Base-by-base conservation (phyloP, 208 protist genomes). In the Acanthamoeba polyphaga region DNA sequence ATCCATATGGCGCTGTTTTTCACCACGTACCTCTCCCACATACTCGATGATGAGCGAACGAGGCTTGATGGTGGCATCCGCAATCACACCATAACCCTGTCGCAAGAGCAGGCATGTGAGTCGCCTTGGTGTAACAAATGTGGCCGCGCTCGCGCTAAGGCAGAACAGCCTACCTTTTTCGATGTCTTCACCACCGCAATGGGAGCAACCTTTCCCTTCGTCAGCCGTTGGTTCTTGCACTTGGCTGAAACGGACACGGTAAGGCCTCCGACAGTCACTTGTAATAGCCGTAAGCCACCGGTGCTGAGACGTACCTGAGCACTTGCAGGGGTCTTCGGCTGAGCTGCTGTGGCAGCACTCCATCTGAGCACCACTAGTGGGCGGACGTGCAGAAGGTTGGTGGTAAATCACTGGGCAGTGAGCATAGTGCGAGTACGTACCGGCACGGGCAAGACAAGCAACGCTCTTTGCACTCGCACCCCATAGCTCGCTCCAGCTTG, bases 141-240 rank as follows among this genome's bases (percentile, higher is more conserved):
- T 62, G 55, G 55, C 12, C 9, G 46, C 46, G 46, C 46, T 51
- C 10, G 49, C 15, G 49, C 49, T 17, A 51, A 51, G 49, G 49
- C 49, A 51, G 49, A 51, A 62, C 17, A 49, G 22, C 55, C 24
- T 15, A 68, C 62, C 62, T 68, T 68, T 27, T 68, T 68, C 22
- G 9, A 24, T 24, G 68, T 74, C 68, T 74, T 43, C 13, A 74
- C 68, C 68, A 74, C 9, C 9, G 68, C 27, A 6, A 74, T 24
- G 12, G 68, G 68, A 32, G 29, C 68, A n/a, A 74, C 68, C 29
- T 32, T 43, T 24, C 68, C 32, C 29, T 43, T 74, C 12, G 68
- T 74, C 32, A 74, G 68, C 29, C 68, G 68, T 29, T 74, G 68
- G 68, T 74, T 74, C 68, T 74, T 32, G 68, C 68, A 74, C 68